These are phyloP conservation scores for Pleurostoma richardsiae DNA, from an alignment of 2,329 filamentous ascomycete species.

Conservation along the genomic window DNA sequence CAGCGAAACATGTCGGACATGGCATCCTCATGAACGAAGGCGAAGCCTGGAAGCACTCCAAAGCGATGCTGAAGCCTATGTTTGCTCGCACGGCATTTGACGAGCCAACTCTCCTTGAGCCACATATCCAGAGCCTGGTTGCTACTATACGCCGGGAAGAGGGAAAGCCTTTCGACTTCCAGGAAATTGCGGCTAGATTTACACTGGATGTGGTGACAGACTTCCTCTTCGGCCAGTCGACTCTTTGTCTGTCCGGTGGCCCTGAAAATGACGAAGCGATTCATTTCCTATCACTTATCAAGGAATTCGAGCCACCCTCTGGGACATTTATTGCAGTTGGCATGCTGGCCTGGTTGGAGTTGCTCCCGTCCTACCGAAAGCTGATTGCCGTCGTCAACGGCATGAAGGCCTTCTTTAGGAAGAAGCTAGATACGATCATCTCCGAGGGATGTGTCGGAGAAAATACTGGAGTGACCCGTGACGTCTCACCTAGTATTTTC, in stretches of 20 bases:
- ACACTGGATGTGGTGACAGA: conserved; percentile 8
- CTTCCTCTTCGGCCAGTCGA: conserved; percentile 8
- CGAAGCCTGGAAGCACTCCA: conserved; percentile 5
- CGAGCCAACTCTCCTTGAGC: conserved; percentile 5
- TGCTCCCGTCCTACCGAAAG: conserved; percentile 1
- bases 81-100: conserved; percentile 1
- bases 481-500: conserved; percentile 3
- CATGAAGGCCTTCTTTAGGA: conserved; percentile 8
- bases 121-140: conserved; percentile 4
- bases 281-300: conserved; percentile 5
- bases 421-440: conserved; percentile 4
- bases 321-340: conserved; percentile 6
- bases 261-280: not conserved
- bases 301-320: conserved; percentile 6
- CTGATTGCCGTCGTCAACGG: conserved; percentile 4
- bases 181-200: conserved; percentile 4
- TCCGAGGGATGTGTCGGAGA: not conserved
- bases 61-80: conserved; percentile 3
- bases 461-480: not conserved
- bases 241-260: not conserved
- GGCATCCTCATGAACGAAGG: conserved; percentile 9
- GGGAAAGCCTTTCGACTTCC: conserved; percentile 4
- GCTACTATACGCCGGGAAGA: not conserved
- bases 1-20: conserved; percentile 6
- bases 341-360: conserved; percentile 2